phyloP scores from a whole-genome alignment of 176 grass and related monocot genomes.

The Coix lacrymajobi region DNA sequence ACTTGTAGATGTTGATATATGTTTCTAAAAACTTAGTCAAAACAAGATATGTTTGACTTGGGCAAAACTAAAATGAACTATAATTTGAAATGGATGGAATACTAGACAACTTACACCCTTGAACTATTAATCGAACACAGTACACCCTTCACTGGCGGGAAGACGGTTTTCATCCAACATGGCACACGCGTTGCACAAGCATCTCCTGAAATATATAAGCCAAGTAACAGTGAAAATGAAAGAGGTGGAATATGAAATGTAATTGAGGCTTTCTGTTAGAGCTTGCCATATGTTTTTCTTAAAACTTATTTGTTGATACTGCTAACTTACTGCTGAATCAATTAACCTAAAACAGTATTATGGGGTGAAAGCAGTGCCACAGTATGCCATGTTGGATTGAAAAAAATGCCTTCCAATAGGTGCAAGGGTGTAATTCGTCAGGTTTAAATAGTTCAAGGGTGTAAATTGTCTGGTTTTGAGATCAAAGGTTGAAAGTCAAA shows the following conservation, averaged over 20 bases:
- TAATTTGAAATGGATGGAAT: background rate
- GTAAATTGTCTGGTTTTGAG: background rate
- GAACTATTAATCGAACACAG: background rate
- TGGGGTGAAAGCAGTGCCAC: background rate
- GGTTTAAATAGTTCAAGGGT: background rate
- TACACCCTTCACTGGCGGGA: background rate
- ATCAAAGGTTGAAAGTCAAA: background rate
- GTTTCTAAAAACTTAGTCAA: background rate
- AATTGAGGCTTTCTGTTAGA: background rate
- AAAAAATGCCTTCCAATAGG: no score
- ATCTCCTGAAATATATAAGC: background rate
- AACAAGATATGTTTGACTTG: background rate
- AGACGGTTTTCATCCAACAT: background rate
- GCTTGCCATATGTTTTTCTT: background rate
- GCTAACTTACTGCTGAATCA: background rate
- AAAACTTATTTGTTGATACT: background rate
- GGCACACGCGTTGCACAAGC: background rate
- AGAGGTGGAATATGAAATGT: background rate
- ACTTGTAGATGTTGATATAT: background rate
- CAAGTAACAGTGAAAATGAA: background rate
- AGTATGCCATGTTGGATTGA: no score
- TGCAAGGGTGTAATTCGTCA: no score
- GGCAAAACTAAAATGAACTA: background rate
- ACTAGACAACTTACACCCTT: background rate
- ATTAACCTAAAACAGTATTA: background rate